Conservation (phyloP, 805 yeast genomes). For the Henningerozyma blattae region DNA sequence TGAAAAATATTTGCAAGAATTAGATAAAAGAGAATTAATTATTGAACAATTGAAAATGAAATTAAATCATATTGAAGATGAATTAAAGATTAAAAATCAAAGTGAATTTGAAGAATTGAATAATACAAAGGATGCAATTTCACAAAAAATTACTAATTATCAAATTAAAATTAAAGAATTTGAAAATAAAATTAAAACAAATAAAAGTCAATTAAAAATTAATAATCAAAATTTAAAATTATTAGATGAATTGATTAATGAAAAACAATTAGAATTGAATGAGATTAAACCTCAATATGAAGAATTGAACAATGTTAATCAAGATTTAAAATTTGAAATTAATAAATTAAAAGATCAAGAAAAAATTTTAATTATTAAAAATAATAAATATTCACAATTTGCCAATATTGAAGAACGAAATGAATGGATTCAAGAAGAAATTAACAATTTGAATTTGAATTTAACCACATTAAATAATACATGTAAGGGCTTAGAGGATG, state of each 20-base stretch:
- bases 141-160: slow-evolving; percentile 37
- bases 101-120: slow-evolving; percentile 48
- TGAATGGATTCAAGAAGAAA: slow-evolving; percentile 47
- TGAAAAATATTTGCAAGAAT: slow-evolving; percentile 38
- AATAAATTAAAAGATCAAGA: slow-evolving; percentile 36
- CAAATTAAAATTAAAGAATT: slow-evolving; percentile 35
- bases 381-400: slow-evolving; percentile 56
- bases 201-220: slow-evolving; percentile 22
- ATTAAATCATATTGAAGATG: slow-evolving; percentile 35
- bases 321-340: slow-evolving; percentile 20
- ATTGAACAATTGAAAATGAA: slow-evolving; percentile 34
- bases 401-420: slow-evolving; percentile 46
- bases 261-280: slow-evolving; percentile 28
- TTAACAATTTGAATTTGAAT: slow-evolving; percentile 25
- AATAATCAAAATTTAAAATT: slow-evolving; percentile 17
- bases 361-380: slow-evolving; percentile 53
- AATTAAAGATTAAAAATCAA: slow-evolving; percentile 34
- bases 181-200: slow-evolving; percentile 24
- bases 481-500: slow-evolving; percentile 17
- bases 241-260: slow-evolving; percentile 20
- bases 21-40: slow-evolving; percentile 48
- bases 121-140: slow-evolving; percentile 35
- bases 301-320: slow-evolving; percentile 30
- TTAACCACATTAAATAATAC: no score
- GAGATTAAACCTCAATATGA: slow-evolving; percentile 31